Percentiles rank a stretch among this genome's conserved stretches.
Conservation (phyloP, 2,329 filamentous ascomycete species). For the Trichoderma breve region DNA sequence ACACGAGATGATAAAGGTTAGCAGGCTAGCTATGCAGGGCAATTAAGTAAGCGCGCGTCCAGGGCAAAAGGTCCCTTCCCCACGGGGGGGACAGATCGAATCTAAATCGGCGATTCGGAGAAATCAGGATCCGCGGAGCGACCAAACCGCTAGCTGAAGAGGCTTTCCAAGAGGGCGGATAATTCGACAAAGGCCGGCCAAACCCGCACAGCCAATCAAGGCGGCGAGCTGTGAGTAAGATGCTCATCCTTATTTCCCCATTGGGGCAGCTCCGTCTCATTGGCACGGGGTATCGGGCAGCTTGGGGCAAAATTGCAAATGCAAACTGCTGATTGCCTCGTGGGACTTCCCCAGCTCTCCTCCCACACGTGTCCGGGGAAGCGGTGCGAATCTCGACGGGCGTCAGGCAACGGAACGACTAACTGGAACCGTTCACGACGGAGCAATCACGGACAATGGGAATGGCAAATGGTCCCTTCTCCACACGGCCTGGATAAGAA, state of each 20-base stretch:
- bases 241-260: conserved; percentile 14
- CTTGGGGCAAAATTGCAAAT: not conserved
- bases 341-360: not conserved
- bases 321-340: not conserved
- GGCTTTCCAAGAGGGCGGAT: conserved; percentile 3
- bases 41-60: conserved; percentile 5
- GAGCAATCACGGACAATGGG: not conserved
- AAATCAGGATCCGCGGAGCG: conserved; percentile 8
- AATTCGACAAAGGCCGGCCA: conserved; percentile 12
- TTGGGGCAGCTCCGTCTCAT: not conserved
- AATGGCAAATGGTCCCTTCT: not conserved
- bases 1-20: conserved; percentile 8
- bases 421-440: not conserved
- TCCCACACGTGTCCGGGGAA: conserved; percentile 4
- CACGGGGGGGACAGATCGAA: conserved; percentile 7
- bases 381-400: not conserved
- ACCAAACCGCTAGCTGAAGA: not conserved
- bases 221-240: not conserved
- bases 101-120: conserved; percentile 17
- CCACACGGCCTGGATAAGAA: not conserved
- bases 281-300: conserved; percentile 1
- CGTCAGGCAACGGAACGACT: not conserved
- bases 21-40: not conserved
- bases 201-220: conserved; percentile 7
- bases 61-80: not conserved